phyloP scores from a whole-genome alignment of 768 basidiomycete genomes.

The Podaxis carcinomalis region DNA sequence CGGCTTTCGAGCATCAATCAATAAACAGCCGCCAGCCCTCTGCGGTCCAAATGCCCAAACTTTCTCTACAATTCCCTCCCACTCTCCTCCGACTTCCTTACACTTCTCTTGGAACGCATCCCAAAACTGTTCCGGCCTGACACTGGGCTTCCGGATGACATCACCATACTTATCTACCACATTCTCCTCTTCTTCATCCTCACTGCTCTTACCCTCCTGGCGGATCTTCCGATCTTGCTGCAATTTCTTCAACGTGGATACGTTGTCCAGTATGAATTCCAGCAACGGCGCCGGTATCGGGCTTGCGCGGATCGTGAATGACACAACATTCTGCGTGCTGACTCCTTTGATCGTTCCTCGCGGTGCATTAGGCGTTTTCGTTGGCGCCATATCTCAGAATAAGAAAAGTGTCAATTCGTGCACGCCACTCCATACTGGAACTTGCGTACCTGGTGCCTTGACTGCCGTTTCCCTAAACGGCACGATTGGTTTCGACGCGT shows the following conservation, averaged over 20 bases:
- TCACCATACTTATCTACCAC: slow-evolving; percentile 46
- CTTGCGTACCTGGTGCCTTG: slow-evolving; percentile 59
- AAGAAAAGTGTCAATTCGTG: not conserved
- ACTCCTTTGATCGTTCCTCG: slow-evolving; percentile 77
- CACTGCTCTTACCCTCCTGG: slow-evolving; percentile 24
- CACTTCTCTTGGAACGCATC: slow-evolving; percentile 57
- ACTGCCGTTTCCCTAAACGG: slow-evolving; percentile 96
- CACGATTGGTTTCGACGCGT: slow-evolving; percentile 92
- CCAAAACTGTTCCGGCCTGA: slow-evolving; percentile 83
- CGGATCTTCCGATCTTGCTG: slow-evolving; percentile 39
- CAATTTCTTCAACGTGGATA: slow-evolving; percentile 57
- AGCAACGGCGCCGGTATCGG: slow-evolving; percentile 74
- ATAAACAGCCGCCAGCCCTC: slow-evolving; percentile 77
- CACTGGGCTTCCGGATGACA: slow-evolving; percentile 54
- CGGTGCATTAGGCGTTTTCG: slow-evolving; percentile 63
- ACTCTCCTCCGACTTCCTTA: slow-evolving; percentile 76
- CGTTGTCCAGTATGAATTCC: slow-evolving; percentile 75
- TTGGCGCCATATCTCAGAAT: slow-evolving; percentile 76
- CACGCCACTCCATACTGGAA: not conserved
- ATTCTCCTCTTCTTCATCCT: slow-evolving; percentile 34
- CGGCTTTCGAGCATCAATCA: slow-evolving; percentile 68
- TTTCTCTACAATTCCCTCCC: slow-evolving; percentile 64
- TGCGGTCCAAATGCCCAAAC: slow-evolving; percentile 95
- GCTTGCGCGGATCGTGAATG: slow-evolving; percentile 77
- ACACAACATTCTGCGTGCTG: slow-evolving; percentile 66